A percentile compares a stretch with the other conserved stretches of the same genome.
These are phyloP conservation scores for Globisporangium heterothallicum DNA, from an alignment of 352 stramenopile genomes.

Conservation along the genomic window DNA sequence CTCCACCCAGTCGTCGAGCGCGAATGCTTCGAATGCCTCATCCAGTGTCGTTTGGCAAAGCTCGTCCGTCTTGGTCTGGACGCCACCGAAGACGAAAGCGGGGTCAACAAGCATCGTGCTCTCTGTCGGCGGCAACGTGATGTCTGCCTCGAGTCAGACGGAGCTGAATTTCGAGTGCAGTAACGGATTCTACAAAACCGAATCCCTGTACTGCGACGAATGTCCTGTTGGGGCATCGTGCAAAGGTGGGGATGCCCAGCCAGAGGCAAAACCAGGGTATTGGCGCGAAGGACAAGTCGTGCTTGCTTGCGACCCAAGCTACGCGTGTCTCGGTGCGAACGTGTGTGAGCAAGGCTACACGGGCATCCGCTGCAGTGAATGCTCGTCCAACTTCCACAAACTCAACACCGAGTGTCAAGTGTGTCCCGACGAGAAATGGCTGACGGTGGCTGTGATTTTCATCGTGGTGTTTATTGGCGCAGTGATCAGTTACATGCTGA, in stretches of 20 bases:
- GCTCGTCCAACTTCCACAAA: conserved; percentile 44
- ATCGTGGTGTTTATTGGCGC: conserved; percentile 38
- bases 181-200: conserved; percentile 43
- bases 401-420: conserved; percentile 55
- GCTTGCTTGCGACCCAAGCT: conserved; percentile 45
- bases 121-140: conserved; percentile 52
- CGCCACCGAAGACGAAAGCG: conserved; percentile 52
- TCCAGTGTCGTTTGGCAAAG: conserved; percentile 46
- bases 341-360: conserved; percentile 39
- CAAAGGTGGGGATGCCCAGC: conserved; percentile 39
- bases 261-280: conserved; percentile 40
- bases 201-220: conserved; percentile 37
- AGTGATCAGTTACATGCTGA: conserved; percentile 54
- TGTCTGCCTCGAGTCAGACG: conserved; percentile 50
- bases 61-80: conserved; percentile 39
- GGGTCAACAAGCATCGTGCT: conserved; percentile 47
- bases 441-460: conserved; percentile 41
- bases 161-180: conserved; percentile 64
- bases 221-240: conserved; percentile 48
- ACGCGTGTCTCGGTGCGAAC: conserved; percentile 51
- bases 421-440: conserved; percentile 55
- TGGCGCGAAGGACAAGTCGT: conserved; percentile 54
- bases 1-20: not conserved
- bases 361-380: conserved; percentile 41
- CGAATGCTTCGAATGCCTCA: conserved; percentile 8